Conservation (phyloP, 179 eudicot species). For the Camellia oleifera region DNA sequence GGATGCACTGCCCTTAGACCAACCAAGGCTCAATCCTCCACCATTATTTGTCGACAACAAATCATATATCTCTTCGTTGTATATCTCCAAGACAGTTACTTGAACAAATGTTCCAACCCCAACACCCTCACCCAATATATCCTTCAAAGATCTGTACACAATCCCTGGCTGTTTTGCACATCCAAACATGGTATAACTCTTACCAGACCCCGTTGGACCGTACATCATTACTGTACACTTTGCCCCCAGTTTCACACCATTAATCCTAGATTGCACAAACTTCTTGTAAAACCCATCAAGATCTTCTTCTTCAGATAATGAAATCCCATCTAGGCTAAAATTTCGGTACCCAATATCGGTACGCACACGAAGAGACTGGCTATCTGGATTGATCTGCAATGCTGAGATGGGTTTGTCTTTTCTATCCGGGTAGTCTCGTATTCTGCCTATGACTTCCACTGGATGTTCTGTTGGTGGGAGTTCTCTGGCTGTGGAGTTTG, state of each 20-base stretch:
- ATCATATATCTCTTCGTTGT: constrained; percentile 97
- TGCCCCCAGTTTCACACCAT: constrained; percentile 83
- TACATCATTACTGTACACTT: constrained; percentile 83
- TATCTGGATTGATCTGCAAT: constrained; percentile 45
- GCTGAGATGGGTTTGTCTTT: constrained; percentile 35
- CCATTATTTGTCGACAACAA: constrained; percentile 64
- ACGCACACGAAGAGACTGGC: constrained; percentile 53
- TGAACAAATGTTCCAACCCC: constrained; percentile 72
- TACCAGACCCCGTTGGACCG: constrained; percentile 91
- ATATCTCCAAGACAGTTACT: constrained; percentile 83
- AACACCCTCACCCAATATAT: constrained; percentile 55
- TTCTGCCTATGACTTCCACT: constrained; percentile 83
- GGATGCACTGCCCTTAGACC: constrained; percentile 83
- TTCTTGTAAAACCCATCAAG: constrained; percentile 80
- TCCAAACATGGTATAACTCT: constrained; percentile 84
- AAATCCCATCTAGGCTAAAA: constrained; percentile 86
- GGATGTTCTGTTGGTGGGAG: constrained; percentile 70
- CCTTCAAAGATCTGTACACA: constrained; percentile 71
- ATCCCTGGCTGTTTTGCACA: constrained; percentile 77
- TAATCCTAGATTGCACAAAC: constrained; percentile 58
- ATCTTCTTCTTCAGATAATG: constrained; percentile 73
- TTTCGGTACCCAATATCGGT: constrained; percentile 88
- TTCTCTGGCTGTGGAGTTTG: constrained; percentile 31
- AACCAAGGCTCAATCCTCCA: constrained; percentile 69
- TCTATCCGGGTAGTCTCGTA: constrained; percentile 56